Evolutionary conservation across 2,329 filamentous ascomycete genomes (phyloP).

Genomic region (Fusarium brevicatenulatum): DNA sequence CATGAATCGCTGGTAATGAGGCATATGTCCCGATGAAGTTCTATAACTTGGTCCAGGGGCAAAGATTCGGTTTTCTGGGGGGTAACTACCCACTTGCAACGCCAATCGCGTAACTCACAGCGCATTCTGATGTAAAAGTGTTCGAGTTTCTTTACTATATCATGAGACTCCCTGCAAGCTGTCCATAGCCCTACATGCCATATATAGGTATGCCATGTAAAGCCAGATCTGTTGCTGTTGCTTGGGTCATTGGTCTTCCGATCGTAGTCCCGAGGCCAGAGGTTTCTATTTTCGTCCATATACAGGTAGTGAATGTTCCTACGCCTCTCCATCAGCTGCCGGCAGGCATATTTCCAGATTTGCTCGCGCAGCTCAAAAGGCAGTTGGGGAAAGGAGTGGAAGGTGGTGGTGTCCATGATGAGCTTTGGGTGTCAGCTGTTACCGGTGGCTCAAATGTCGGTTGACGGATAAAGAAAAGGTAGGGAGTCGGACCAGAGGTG

Average conservation of each 20-base stretch:
- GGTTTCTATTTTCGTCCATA: neutral
- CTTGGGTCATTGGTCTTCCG: neutral
- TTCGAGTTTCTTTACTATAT: neutral
- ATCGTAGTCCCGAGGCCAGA: neutral
- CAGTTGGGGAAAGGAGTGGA: neutral
- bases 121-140: neutral
- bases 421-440: neutral
- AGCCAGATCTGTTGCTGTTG: neutral
- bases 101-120: neutral
- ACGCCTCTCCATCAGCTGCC: rapidly evolving
- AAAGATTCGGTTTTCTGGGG: neutral
- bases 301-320: neutral
- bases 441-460: neutral
- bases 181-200: neutral
- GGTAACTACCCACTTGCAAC: neutral
- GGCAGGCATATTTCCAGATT: neutral
- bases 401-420: neutral
- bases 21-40: neutral
- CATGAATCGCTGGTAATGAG: neutral
- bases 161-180: neutral
- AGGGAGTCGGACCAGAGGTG: neutral
- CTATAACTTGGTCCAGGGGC: neutral
- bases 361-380: neutral
- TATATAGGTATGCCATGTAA: neutral
- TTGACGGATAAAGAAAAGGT: rapidly evolving